phyloP scores from a whole-genome alignment of 2,329 filamentous ascomycete genomes.

The Penicillium sclerotigenum region DNA sequence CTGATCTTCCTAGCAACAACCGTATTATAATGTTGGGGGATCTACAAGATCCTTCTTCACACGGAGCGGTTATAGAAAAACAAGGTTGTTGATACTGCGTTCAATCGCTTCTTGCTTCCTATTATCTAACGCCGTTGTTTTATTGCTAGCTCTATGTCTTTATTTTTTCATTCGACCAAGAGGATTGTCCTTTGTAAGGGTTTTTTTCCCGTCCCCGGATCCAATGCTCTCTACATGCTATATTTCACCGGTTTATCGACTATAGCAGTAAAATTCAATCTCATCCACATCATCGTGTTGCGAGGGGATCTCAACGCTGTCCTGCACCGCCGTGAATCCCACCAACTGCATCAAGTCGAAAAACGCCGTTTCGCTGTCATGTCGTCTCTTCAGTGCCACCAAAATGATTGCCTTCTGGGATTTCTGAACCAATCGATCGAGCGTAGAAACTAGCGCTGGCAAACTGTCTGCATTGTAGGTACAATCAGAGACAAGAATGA shows the following conservation, averaged over 20 bases:
- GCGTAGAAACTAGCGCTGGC: slow-evolving; percentile 59
- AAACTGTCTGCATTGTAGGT: slow-evolving; percentile 70
- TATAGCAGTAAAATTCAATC: slow-evolving; percentile 41
- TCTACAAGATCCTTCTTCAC: background rate
- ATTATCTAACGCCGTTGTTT: background rate
- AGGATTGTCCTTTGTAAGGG: background rate
- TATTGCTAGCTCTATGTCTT: background rate
- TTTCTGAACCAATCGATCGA: slow-evolving; percentile 47
- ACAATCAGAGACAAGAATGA: slow-evolving; percentile 67
- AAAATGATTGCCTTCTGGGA: slow-evolving; percentile 54
- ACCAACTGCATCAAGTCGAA: slow-evolving; percentile 57
- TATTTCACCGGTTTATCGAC: slow-evolving; percentile 5
- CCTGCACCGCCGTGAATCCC: slow-evolving; percentile 33
- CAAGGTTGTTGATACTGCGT: background rate
- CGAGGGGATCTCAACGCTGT: slow-evolving; percentile 37
- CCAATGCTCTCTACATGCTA: background rate
- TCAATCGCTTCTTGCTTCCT: background rate
- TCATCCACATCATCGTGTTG: slow-evolving; percentile 35
- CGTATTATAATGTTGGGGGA: background rate
- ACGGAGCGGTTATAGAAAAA: background rate
- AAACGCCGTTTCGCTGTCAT: slow-evolving; percentile 64
- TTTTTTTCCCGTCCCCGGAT: background rate
- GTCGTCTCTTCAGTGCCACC: slow-evolving; percentile 65
- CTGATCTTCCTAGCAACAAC: background rate
- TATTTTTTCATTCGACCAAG: background rate